phyloP scores from a whole-genome alignment of 495 filamentous ascomycete genomes.

The Lepidopterella palustris region DNA sequence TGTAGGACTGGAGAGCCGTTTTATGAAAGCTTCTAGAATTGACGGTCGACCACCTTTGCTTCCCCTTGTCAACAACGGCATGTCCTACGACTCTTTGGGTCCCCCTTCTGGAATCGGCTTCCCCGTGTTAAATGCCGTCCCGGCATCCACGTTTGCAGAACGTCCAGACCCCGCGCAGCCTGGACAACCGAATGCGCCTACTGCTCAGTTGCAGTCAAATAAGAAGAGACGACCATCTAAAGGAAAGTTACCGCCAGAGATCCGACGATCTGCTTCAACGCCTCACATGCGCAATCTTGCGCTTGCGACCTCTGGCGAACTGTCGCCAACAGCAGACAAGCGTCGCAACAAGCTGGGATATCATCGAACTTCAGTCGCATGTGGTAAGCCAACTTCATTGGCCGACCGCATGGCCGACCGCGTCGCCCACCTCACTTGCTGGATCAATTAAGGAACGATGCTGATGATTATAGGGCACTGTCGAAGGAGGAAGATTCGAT shows the following conservation, averaged over 20 bases:
- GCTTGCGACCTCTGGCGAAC: conserved; percentile 38
- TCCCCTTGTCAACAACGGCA: conserved; percentile 14
- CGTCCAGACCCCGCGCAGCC: conserved; percentile 1
- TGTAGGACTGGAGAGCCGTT: conserved; percentile 23
- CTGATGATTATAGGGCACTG: conserved; percentile 65
- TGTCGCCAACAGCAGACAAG: conserved; percentile 61
- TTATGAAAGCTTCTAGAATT: conserved; percentile 21
- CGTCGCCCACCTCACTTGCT: neutral
- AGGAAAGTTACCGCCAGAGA: conserved; percentile 33
- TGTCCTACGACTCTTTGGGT: conserved; percentile 18
- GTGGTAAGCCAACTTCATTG: conserved; percentile 62
- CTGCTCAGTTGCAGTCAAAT: conserved; percentile 5
- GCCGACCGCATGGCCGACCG: neutral
- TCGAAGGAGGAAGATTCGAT: conserved; percentile 90
- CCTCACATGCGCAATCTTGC: conserved; percentile 55
- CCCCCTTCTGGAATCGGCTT: conserved; percentile 21
- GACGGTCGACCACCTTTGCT: conserved; percentile 15
- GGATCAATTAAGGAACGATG: neutral
- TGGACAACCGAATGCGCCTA: conserved; percentile 5
- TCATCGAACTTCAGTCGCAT: conserved; percentile 93
- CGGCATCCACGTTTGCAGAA: conserved; percentile 3
- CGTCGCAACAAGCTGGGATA: conserved; percentile 95
- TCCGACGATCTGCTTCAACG: conserved; percentile 61
- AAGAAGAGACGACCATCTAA: conserved; percentile 25
- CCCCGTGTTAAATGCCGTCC: conserved; percentile 10